Evolutionary conservation across 2,329 filamentous ascomycete genomes (phyloP).

Genomic region (Calonectria pseudoreteaudii): DNA sequence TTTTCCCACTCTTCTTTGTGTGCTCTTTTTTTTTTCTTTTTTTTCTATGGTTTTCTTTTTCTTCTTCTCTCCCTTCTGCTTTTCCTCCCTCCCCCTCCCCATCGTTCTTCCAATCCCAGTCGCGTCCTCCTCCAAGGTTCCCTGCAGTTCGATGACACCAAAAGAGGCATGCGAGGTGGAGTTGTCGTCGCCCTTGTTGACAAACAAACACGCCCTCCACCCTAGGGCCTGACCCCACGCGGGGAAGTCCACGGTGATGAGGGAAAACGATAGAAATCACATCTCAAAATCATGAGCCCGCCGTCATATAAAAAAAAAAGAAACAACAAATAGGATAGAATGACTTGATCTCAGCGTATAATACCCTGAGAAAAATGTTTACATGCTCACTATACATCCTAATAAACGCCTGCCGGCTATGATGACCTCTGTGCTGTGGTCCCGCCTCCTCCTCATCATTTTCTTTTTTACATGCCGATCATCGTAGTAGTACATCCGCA

Average conservation of each 20-base stretch:
- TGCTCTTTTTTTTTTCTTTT: background rate
- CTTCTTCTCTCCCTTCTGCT: background rate
- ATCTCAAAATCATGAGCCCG: background rate
- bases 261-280: background rate
- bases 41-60: background rate
- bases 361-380: conserved; percentile 11
- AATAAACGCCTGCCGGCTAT: conserved; percentile 23
- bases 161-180: background rate
- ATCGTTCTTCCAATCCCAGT: background rate
- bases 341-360: background rate
- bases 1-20: background rate
- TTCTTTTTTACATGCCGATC: conserved; percentile 27
- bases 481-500: conserved; percentile 23
- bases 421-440: background rate
- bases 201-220: background rate
- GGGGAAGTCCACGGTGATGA: background rate
- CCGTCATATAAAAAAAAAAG: background rate
- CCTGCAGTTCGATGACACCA: background rate
- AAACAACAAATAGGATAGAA: conserved; percentile 2
- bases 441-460: conserved; percentile 30
- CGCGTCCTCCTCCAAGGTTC: background rate
- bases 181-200: conserved; percentile 2
- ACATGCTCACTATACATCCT: conserved; percentile 21
- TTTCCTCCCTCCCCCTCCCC: background rate
- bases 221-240: background rate